phyloP scores from a whole-genome alignment of 2,329 filamentous ascomycete species.

The Cadophora gregata region DNA sequence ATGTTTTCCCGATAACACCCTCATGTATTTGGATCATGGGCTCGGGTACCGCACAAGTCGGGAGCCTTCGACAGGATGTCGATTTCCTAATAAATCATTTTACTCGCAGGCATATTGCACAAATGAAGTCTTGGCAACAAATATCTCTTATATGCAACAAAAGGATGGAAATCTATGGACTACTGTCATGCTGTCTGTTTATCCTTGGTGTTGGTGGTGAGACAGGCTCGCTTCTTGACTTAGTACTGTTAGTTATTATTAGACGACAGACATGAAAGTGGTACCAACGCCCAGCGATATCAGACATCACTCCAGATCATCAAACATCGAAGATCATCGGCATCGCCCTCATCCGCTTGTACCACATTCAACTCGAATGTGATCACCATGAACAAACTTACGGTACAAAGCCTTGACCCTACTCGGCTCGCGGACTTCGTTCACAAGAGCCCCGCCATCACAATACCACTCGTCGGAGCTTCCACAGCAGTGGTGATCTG shows the following conservation, averaged over 20 bases:
- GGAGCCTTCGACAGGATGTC: too few species aligned
- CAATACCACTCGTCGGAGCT: neutral
- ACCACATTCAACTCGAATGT: neutral
- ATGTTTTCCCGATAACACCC: too few species aligned
- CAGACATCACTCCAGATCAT: neutral
- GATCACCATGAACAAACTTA: neutral
- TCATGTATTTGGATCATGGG: too few species aligned
- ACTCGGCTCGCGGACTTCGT: neutral
- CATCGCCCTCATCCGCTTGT: neutral
- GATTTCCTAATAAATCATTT: too few species aligned
- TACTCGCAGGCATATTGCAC: too few species aligned
- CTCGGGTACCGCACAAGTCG: too few species aligned
- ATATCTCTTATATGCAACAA: too few species aligned
- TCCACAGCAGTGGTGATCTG: constrained; percentile 13
- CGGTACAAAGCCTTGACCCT: neutral
- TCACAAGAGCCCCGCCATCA: neutral
- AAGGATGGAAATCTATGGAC: too few species aligned
- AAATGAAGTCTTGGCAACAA: too few species aligned
- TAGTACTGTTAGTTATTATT: neutral
- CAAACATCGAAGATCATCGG: neutral
- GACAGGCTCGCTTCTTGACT: neutral
- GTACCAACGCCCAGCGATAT: neutral
- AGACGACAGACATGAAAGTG: neutral
- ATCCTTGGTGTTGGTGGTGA: neutral
- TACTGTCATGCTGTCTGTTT: neutral